Conservation (phyloP, 2,329 filamentous ascomycete genomes). For the Akanthomyces uredinophilus region DNA sequence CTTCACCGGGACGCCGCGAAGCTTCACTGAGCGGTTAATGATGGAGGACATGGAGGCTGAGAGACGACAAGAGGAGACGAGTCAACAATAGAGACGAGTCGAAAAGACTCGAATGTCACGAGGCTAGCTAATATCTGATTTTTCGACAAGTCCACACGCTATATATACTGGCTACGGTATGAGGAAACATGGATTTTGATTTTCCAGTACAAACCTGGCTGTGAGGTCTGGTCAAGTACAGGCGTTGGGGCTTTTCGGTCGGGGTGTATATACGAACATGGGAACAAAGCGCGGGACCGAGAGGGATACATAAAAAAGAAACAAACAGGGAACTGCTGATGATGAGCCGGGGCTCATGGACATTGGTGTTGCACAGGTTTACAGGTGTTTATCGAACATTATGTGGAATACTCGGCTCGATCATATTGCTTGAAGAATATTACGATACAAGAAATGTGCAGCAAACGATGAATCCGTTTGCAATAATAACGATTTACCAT, state of each 20-base stretch:
- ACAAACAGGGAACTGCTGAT: not conserved
- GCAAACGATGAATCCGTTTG: not conserved
- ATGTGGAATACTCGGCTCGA: not conserved
- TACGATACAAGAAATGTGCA: not conserved
- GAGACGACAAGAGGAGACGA: slow-evolving; percentile 1
- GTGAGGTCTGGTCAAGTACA: not conserved
- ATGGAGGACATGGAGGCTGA: slow-evolving; percentile 41
- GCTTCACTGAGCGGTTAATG: slow-evolving; percentile 44
- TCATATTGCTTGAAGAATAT: not conserved
- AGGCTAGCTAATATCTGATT: not conserved
- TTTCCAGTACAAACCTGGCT: not conserved
- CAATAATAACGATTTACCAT: not conserved
- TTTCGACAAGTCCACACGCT: not conserved
- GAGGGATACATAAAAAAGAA: not conserved
- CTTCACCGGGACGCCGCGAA: slow-evolving; percentile 40
- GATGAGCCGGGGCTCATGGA: not conserved
- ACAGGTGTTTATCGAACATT: not conserved
- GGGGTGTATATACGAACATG: not conserved
- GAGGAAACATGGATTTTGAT: not conserved
- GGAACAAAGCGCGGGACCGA: not conserved
- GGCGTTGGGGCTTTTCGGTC: slow-evolving; percentile 4
- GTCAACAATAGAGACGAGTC: not conserved
- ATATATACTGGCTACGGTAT: not conserved
- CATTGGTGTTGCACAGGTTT: not conserved
- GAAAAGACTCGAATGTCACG: not conserved